Evolutionary conservation across 2,329 filamentous ascomycete species (phyloP).

Genomic region (Arthrobotrys entomopaga): DNA sequence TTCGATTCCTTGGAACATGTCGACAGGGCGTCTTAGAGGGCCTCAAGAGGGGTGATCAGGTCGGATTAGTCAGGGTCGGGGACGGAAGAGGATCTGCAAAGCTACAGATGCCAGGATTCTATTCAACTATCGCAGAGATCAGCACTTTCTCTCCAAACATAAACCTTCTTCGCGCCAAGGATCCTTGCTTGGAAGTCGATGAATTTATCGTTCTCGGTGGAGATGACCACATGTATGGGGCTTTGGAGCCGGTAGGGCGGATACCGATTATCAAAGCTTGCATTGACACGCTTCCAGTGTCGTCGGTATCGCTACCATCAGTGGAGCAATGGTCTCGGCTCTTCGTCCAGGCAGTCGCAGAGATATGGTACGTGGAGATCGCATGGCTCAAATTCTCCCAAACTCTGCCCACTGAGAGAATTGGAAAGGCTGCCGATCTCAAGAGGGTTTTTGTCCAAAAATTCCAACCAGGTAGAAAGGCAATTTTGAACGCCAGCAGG

Average conservation of each 20-base stretch:
- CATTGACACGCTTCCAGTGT: conserved; percentile 17
- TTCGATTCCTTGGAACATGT: conserved; percentile 30
- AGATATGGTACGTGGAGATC: conserved; percentile 32
- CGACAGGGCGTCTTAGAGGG: conserved; percentile 25
- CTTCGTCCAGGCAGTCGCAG: conserved; percentile 27
- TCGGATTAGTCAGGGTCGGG: neutral
- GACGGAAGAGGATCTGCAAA: neutral
- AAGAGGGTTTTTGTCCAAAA: conserved; percentile 11
- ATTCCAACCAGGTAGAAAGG: conserved; percentile 14
- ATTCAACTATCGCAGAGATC: conserved; percentile 15
- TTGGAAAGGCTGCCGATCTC: neutral
- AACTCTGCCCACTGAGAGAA: neutral
- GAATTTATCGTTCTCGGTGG: conserved; percentile 14
- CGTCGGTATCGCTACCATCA: conserved; percentile 14
- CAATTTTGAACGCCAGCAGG: conserved; percentile 3
- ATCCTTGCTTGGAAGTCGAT: conserved; percentile 24
- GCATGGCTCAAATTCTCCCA: conserved; percentile 37
- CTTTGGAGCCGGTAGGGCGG: neutral
- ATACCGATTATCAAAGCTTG: conserved; percentile 4
- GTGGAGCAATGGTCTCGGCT: conserved; percentile 22
- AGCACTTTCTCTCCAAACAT: conserved; percentile 2
- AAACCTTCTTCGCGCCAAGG: conserved; percentile 5
- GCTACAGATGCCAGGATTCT: neutral
- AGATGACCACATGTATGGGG: conserved; percentile 1
- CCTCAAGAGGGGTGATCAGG: conserved; percentile 32